Evolutionary conservation across 2,329 filamentous ascomycete genomes (phyloP).

Genomic region (Pyrenochaeta sp.): DNA sequence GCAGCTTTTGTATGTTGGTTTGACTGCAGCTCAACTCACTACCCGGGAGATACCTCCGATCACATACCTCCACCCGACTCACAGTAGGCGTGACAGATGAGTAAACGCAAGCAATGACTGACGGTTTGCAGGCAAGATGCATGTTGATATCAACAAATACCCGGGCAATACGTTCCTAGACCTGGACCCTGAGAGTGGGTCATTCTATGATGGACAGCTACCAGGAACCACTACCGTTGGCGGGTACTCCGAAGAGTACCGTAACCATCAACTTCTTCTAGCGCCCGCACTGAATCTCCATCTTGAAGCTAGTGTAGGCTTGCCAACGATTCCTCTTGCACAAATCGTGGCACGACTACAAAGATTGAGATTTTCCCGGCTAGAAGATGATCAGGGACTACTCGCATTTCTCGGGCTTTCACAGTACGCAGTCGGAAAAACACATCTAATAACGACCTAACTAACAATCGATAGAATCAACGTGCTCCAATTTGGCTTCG

Average conservation of each 20-base stretch:
- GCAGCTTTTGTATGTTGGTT: background rate
- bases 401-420: background rate
- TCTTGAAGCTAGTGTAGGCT: background rate
- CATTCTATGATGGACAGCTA: constrained; percentile 1
- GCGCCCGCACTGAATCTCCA: constrained; percentile 1
- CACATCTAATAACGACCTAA: background rate
- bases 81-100: background rate
- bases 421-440: background rate
- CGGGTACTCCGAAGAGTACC: constrained; percentile 1
- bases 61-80: background rate
- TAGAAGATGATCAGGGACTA: constrained; percentile 2
- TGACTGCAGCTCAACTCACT: constrained; percentile 1
- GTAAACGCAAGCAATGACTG: background rate
- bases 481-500: background rate
- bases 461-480: background rate
- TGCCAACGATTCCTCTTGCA: background rate
- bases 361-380: background rate
- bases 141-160: constrained; percentile 2
- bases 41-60: background rate
- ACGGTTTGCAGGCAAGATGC: background rate
- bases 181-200: constrained; percentile 2
- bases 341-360: background rate
- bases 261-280: constrained; percentile 1
- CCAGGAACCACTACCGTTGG: constrained; percentile 2
- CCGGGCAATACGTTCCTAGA: background rate